These are phyloP conservation scores for Solanum virginianum DNA, from an alignment of 257 asterid genomes.

Conservation along the genomic window DNA sequence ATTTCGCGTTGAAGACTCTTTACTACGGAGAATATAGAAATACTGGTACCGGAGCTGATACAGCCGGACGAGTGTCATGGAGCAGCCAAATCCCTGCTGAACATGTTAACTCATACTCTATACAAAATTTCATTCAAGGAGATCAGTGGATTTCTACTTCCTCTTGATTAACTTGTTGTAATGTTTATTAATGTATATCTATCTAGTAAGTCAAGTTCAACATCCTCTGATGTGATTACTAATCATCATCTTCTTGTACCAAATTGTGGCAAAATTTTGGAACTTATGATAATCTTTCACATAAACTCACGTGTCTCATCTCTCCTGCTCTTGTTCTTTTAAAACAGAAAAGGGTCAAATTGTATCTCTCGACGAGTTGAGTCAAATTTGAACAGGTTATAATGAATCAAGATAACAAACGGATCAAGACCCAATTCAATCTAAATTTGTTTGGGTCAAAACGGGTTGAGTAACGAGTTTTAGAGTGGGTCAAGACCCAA, in stretches of 20 bases:
- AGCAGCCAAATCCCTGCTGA: conserved; percentile 12
- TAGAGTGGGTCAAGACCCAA: too few relatives aligned
- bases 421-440: too few relatives aligned
- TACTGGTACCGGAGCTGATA: conserved; percentile 1
- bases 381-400: too few relatives aligned
- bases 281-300: not conserved
- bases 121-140: conserved; percentile 16
- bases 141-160: conserved; percentile 9
- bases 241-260: not conserved
- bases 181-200: not conserved
- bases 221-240: not conserved
- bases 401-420: too few relatives aligned
- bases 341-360: too few relatives aligned
- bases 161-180: not conserved
- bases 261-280: not conserved
- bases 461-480: too few relatives aligned
- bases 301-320: not conserved
- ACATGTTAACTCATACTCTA: conserved; percentile 10
- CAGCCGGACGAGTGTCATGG: conserved; percentile 11
- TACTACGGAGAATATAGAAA: conserved; percentile 16
- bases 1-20: conserved; percentile 10
- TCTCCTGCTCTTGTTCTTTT: not conserved
- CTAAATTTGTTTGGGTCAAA: too few relatives aligned
- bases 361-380: too few relatives aligned
- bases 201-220: not conserved